Evolutionary conservation across 1,284 basidiomycete species (phyloP).

Genomic region (Papiliotrema flavescens): DNA sequence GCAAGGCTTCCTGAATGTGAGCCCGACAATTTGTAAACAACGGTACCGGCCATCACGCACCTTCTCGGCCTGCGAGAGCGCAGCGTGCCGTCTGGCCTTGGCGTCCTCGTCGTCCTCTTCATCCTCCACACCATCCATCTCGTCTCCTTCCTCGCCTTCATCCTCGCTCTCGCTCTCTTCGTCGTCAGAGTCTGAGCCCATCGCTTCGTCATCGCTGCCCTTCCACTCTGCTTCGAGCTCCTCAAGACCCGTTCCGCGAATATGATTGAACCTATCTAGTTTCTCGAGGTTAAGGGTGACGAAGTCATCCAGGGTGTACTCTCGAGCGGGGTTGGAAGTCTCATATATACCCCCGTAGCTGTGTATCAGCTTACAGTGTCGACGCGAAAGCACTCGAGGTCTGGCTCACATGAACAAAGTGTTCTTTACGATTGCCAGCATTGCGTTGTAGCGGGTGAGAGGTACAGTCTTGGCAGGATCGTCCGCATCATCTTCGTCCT

Average conservation of each 20-base stretch:
- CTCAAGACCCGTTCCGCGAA: slow-evolving; percentile 64
- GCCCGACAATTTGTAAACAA: no score
- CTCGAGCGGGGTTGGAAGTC: slow-evolving; percentile 59
- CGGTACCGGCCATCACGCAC: slow-evolving; percentile 11
- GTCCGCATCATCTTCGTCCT: slow-evolving; percentile 56
- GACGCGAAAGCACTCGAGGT: not conserved
- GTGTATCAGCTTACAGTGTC: slow-evolving; percentile 7
- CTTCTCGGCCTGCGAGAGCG: slow-evolving; percentile 25
- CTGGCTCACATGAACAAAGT: slow-evolving; percentile 75
- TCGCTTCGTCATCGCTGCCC: slow-evolving; percentile 57
- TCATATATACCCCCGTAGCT: slow-evolving; percentile 88
- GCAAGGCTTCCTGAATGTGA: slow-evolving; percentile 55
- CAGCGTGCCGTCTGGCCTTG: slow-evolving; percentile 21
- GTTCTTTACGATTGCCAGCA: slow-evolving; percentile 82
- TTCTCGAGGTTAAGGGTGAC: slow-evolving; percentile 73
- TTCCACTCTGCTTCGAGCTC: slow-evolving; percentile 54
- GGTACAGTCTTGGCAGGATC: slow-evolving; percentile 71
- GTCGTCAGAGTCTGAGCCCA: slow-evolving; percentile 54
- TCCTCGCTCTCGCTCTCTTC: slow-evolving; percentile 53
- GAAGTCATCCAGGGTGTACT: slow-evolving; percentile 84
- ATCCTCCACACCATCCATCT: slow-evolving; percentile 29
- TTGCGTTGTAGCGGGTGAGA: slow-evolving; percentile 80
- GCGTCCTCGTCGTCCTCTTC: slow-evolving; percentile 31
- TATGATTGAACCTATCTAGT: slow-evolving; percentile 67
- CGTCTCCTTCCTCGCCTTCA: slow-evolving; percentile 25